Evolutionary conservation across 768 basidiomycete genomes (phyloP).

Genomic region (Pulveroboletus sp.): DNA sequence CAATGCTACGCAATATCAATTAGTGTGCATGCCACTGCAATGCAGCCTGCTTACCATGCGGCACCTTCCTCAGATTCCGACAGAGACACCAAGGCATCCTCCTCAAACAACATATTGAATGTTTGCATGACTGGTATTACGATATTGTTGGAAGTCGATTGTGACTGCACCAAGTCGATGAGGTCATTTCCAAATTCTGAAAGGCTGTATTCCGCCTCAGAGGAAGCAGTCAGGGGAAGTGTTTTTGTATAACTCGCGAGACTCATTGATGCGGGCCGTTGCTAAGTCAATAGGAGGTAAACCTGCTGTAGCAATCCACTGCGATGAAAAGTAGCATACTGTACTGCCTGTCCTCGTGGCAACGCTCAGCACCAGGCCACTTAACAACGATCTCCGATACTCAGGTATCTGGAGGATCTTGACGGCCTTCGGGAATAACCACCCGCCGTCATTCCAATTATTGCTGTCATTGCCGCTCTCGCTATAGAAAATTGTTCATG

Average conservation of each 20-base stretch:
- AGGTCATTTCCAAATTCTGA: slow-evolving; percentile 55
- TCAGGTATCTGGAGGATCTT: slow-evolving; percentile 55
- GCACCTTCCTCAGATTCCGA: slow-evolving; percentile 43
- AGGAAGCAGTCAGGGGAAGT: slow-evolving; percentile 40
- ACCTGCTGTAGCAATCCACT: slow-evolving; percentile 5
- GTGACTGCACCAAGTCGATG: slow-evolving; percentile 45
- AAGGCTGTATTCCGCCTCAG: slow-evolving; percentile 40
- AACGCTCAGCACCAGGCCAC: slow-evolving; percentile 72
- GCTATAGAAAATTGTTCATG: slow-evolving; percentile 20
- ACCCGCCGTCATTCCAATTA: slow-evolving; percentile 67
- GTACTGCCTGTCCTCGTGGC: slow-evolving; percentile 83
- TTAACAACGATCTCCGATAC: slow-evolving; percentile 60
- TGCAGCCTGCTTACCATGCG: slow-evolving; percentile 42
- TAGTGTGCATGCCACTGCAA: slow-evolving; percentile 7
- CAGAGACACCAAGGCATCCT: slow-evolving; percentile 52
- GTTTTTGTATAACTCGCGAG: slow-evolving; percentile 53
- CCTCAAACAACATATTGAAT: slow-evolving; percentile 68
- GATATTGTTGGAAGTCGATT: slow-evolving; percentile 59
- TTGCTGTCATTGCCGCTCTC: slow-evolving; percentile 28
- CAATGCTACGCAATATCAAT: slow-evolving; percentile 40
- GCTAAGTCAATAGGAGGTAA: slow-evolving; percentile 39
- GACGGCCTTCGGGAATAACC: slow-evolving; percentile 73
- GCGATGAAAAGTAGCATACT: slow-evolving; percentile 43
- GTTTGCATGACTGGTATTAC: slow-evolving; percentile 83
- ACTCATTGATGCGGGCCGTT: slow-evolving; percentile 60